These are phyloP conservation scores for Ophiostoma fasciatum DNA, from an alignment of 2,329 filamentous ascomycete species.

Conservation along the genomic window DNA sequence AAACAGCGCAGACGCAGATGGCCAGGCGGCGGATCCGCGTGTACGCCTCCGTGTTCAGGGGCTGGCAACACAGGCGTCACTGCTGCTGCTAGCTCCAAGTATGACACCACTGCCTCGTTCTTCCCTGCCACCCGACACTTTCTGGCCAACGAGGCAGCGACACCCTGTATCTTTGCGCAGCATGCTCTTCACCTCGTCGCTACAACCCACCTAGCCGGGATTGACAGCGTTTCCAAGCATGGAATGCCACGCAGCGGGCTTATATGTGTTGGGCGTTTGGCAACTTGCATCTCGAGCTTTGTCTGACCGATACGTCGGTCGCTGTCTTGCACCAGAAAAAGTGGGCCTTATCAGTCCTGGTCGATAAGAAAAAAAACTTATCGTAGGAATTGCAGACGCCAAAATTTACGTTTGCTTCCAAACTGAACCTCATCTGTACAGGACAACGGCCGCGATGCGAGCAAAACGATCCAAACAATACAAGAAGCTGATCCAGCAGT, in stretches of 20 bases:
- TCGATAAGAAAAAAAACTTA: slow-evolving; percentile 10
- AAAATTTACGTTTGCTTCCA: no score
- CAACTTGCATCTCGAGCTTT: no score
- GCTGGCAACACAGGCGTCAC: no score
- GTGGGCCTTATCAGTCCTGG: background rate
- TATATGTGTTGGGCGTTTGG: background rate
- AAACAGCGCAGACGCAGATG: slow-evolving; percentile 19
- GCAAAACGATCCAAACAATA: slow-evolving; percentile 33
- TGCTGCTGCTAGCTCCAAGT: no score
- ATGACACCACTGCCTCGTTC: no score
- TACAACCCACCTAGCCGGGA: slow-evolving; percentile 7
- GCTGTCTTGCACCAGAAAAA: no score
- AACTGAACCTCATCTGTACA: no score
- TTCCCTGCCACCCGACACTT: background rate
- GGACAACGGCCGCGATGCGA: slow-evolving; percentile 9
- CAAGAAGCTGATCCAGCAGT: slow-evolving; percentile 84
- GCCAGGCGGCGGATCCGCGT: slow-evolving; percentile 23
- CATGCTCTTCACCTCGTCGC: slow-evolving; percentile 2
- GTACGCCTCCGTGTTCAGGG: slow-evolving; percentile 24
- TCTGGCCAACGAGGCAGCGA: slow-evolving; percentile 2
- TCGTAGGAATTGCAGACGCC: slow-evolving; percentile 4
- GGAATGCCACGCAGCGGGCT: slow-evolving; percentile 3
- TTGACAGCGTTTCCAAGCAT: slow-evolving; percentile 6
- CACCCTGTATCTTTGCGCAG: no score
- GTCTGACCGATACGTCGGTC: no score